Percentiles rank a stretch among this genome's conserved stretches.
Evolutionary conservation across 2,329 filamentous ascomycete genomes (phyloP).

Genomic region (Nothomitra cinnamomea): DNA sequence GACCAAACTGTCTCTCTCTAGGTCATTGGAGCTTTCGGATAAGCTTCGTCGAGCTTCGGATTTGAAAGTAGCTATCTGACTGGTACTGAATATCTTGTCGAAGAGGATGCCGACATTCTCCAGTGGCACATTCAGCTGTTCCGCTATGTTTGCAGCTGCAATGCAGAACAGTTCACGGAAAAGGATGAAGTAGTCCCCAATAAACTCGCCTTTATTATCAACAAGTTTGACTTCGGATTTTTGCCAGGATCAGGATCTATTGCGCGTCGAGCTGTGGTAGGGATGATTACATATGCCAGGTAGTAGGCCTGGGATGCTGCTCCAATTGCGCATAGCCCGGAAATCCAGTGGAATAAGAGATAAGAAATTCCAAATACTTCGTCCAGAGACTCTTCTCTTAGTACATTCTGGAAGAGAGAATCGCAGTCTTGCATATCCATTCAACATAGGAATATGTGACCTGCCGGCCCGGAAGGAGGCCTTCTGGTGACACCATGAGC

Average conservation of each 20-base stretch:
- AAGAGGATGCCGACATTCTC: conserved; percentile 51
- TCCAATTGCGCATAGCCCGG: conserved; percentile 64
- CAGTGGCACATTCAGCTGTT: conserved; percentile 44
- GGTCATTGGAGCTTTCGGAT: conserved; percentile 25
- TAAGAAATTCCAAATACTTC: conserved; percentile 64
- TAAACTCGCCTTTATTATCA: too few relatives aligned
- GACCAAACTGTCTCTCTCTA: too few relatives aligned
- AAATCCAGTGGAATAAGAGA: conserved; percentile 76
- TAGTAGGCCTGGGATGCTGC: conserved; percentile 47
- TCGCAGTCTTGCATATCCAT: conserved; percentile 26
- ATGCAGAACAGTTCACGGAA: conserved; percentile 75
- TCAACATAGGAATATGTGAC: conserved; percentile 65
- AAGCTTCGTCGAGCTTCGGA: neutral
- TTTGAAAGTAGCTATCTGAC: conserved; percentile 18
- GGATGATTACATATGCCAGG: conserved; percentile 55
- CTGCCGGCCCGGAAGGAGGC: conserved; percentile 52
- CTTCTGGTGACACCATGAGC: conserved; percentile 52
- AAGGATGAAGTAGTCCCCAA: conserved; percentile 56
- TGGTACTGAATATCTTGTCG: conserved; percentile 58
- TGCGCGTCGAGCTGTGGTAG: conserved; percentile 31
- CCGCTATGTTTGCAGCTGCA: conserved; percentile 57
- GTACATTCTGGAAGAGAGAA: neutral
- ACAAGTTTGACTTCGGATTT: too few relatives aligned
- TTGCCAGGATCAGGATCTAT: too few relatives aligned
- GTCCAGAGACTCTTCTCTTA: conserved; percentile 34